phyloP scores from a whole-genome alignment of 1,139 yeast genomes.

The Nematodospora anomalae region DNA sequence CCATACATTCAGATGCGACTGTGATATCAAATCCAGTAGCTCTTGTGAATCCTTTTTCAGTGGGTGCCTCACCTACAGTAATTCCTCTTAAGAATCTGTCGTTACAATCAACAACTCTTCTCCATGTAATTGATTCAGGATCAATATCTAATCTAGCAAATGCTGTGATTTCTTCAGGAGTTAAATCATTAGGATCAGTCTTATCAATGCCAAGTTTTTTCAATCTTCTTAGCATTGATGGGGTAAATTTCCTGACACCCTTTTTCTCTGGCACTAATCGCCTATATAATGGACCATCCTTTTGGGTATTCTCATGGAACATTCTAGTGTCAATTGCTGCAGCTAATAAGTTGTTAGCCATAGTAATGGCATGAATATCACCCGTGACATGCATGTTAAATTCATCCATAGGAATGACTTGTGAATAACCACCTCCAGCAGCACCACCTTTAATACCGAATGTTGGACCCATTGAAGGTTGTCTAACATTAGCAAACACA shows the following conservation, averaged over 20 bases:
- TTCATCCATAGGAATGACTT: conserved; percentile 99
- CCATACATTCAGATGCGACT: conserved; percentile 98
- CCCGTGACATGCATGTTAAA: conserved; percentile 98
- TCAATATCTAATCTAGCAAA: conserved; percentile 91
- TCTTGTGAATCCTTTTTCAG: conserved; percentile 89
- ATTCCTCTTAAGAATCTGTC: conserved; percentile 91
- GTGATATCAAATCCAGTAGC: conserved; percentile 94
- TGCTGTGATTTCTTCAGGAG: conserved; percentile 69
- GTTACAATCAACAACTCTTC: conserved; percentile 94
- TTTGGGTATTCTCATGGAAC: conserved; percentile 95
- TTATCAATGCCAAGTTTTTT: conserved; percentile 77
- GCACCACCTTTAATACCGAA: conserved; percentile 99
- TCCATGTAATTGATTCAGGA: conserved; percentile 93
- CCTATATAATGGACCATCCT: conserved; percentile 81
- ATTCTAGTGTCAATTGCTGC: conserved; percentile 98
- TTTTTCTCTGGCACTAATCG: conserved; percentile 87
- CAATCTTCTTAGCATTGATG: conserved; percentile 76
- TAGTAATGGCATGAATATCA: conserved; percentile 95
- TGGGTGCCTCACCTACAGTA: conserved; percentile 90
- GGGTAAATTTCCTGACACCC: conserved; percentile 76
- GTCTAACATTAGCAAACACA: conserved; percentile 94
- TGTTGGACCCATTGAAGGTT: conserved; percentile 99
- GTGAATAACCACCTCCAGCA: conserved; percentile 99
- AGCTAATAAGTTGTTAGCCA: conserved; percentile 92
- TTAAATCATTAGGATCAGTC: conserved; percentile 79